Base-by-base conservation (phyloP, 2,329 filamentous ascomycete species). In the Furcasterigmium furcatum region DNA sequence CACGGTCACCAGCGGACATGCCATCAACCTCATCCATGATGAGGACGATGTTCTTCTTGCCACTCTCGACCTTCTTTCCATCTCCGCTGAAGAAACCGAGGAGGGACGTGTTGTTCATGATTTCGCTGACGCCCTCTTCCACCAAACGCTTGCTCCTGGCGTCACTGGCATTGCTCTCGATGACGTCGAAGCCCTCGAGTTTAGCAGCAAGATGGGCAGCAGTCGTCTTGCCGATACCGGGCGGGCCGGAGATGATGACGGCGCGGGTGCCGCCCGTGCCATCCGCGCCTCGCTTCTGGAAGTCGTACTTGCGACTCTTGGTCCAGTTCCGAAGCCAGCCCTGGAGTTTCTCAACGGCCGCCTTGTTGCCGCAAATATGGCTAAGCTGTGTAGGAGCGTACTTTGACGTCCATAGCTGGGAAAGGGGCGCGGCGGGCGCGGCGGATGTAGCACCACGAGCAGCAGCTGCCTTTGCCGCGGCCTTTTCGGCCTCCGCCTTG, bases 1-100 rank as follows among this genome's bases (percentile, higher is more conserved):
- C 94, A 50, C 94, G 85, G 62, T 99, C 94, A 61, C 94, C 94
- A 29, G 90, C 91, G 50, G 92, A 97, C 94, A 99, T 97, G 43
- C 94, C 94, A 58, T 99, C 94, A 5, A 99, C 94, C 67, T 99
- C 94, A 57, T 99, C 94, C 94, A 99, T 97, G 68, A 99, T 90
- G 41, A 99, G 72, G 6, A 96, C 89, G 27, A 97, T 83, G 56
- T 96, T 96, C 73, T 95, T 95, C 73, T 94, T 97, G 14, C 76
- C 76, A 5, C 73, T 68, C 38, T 96, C 87, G 4, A 96, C 84
- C 46, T 85, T 79, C 66, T 94, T 88, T 20, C 88, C 87, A 46
- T 91, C 88, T 3, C 83, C 84, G 7, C 91, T 84, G 64, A 97
- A 99, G 67, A 87, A 99, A 2, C 94, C 94, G 46, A 91, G 78